Evolutionary conservation across 176 grass and related monocot genomes (phyloP).

Genomic region (Zoysia pacifica): DNA sequence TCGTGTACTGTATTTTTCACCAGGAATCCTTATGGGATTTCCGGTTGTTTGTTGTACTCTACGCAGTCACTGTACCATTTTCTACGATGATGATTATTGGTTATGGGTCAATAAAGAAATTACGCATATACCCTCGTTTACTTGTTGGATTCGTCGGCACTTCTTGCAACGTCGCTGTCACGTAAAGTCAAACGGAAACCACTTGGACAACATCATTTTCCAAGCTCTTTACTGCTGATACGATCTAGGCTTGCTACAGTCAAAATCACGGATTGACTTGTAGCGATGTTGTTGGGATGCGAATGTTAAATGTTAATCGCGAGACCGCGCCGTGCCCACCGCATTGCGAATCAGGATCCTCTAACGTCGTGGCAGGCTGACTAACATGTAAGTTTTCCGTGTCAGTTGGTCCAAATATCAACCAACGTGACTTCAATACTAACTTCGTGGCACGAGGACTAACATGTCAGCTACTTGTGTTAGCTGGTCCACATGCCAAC

Average conservation of each 20-base stretch:
- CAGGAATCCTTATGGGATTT: neutral
- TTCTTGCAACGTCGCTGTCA: neutral
- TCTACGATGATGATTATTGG: neutral
- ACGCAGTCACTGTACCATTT: slow-evolving; percentile 7
- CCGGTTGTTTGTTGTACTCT: slow-evolving; percentile 4
- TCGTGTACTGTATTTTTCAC: slow-evolving; percentile 48
- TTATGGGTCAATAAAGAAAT: slow-evolving; percentile 17
- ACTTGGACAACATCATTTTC: neutral
- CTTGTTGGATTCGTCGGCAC: neutral
- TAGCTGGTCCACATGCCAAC: no score
- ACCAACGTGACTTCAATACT: no score
- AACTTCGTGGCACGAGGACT: no score
- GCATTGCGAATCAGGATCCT: no score
- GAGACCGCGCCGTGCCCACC: neutral
- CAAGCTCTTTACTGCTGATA: neutral
- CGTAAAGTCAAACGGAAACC: slow-evolving; percentile 30
- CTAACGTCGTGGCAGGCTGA: no score
- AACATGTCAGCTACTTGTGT: no score
- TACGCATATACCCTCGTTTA: neutral
- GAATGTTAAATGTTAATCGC: neutral
- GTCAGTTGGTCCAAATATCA: no score
- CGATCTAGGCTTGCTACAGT: slow-evolving; percentile 1
- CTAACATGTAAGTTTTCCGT: no score
- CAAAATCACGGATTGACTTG: neutral
- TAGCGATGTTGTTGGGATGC: neutral